phyloP scores from a whole-genome alignment of 352 stramenopile species.

The Bremia lactucae region DNA sequence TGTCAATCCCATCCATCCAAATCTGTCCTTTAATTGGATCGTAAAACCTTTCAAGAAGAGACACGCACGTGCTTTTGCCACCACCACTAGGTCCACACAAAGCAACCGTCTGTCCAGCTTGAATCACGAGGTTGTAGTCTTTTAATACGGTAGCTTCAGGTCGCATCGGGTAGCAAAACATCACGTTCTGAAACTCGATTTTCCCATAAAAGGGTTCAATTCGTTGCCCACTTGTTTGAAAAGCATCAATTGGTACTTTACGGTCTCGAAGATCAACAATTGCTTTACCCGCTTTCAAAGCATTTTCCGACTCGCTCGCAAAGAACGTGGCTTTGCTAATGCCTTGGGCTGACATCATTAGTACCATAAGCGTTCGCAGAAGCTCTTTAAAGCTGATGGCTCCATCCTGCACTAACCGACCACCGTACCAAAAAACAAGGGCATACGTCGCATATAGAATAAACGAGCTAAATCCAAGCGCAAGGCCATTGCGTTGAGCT shows the following conservation, averaged over 20 bases:
- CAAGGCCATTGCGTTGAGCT: slow-evolving; percentile 28
- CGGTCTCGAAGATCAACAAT: slow-evolving; percentile 1
- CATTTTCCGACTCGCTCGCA: background rate
- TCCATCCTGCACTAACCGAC: slow-evolving; percentile 24
- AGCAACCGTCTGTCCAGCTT: background rate
- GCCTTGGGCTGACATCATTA: slow-evolving; percentile 32
- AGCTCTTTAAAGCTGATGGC: slow-evolving; percentile 20
- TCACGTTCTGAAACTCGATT: background rate
- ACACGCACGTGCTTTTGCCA: background rate
- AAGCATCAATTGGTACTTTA: background rate
- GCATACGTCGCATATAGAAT: slow-evolving; percentile 30
- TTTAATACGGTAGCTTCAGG: background rate
- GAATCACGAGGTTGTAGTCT: background rate
- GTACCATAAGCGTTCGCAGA: slow-evolving; percentile 35
- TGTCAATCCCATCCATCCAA: background rate
- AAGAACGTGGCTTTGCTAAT: slow-evolving; percentile 9
- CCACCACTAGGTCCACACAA: background rate
- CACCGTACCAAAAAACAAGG: slow-evolving; percentile 58
- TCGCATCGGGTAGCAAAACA: background rate
- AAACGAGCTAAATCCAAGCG: slow-evolving; percentile 34
- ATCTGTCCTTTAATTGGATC: background rate
- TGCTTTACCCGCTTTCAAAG: slow-evolving; percentile 1
- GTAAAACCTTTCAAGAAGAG: background rate
- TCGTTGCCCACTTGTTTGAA: background rate
- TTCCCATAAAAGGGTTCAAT: background rate